Conservation (phyloP, 306 rosid species). For the Prunus dulcis region DNA sequence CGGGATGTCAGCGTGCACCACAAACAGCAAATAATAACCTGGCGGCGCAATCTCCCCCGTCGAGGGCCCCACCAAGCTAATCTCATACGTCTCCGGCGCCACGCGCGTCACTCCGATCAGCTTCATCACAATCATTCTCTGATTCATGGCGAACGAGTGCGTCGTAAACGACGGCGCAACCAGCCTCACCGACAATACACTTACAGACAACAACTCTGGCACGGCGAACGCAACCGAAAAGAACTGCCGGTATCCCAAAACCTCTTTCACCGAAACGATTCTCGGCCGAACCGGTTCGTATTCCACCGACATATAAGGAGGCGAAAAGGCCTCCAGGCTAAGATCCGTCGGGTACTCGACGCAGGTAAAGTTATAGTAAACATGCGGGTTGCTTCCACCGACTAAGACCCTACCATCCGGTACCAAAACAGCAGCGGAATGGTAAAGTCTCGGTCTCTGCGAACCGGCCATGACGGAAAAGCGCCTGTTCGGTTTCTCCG, state of each 20-base stretch:
- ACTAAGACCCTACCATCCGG: conserved; percentile 59
- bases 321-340: conserved; percentile 69
- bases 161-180: conserved; percentile 69
- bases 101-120: conserved; percentile 18
- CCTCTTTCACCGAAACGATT: conserved; percentile 14
- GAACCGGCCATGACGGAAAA: conserved; percentile 48
- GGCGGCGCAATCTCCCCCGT: conserved; percentile 55
- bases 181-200: conserved; percentile 48
- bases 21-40: conserved; percentile 60
- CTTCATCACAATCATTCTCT: conserved; percentile 66
- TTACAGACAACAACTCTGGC: not conserved
- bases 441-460: conserved; percentile 52
- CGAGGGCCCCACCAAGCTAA: conserved; percentile 52
- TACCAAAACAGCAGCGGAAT: conserved; percentile 54
- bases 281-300: conserved; percentile 34
- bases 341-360: conserved; percentile 68
- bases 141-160: conserved; percentile 69
- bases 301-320: conserved; percentile 49
- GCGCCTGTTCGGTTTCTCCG: not conserved
- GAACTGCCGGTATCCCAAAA: conserved; percentile 28
- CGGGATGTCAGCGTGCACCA: conserved; percentile 59
- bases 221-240: conserved; percentile 41
- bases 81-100: conserved; percentile 20
- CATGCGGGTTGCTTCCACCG: conserved; percentile 79
- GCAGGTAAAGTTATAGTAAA: conserved; percentile 49